phyloP scores from a whole-genome alignment of 768 basidiomycete genomes.

The Wakefieldia striispora region DNA sequence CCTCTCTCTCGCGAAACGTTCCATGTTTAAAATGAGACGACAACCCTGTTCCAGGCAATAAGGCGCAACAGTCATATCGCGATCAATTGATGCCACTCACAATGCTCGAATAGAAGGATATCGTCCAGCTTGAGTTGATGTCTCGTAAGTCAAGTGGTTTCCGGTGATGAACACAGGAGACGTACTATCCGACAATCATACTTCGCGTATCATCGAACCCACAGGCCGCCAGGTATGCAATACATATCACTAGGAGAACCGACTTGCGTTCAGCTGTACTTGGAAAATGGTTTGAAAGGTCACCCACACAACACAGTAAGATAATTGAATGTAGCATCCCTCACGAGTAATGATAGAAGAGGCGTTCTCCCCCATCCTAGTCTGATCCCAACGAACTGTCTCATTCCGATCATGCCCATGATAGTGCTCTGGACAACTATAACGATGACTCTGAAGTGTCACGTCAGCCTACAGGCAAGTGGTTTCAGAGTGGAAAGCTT shows the following conservation, averaged over 20 bases:
- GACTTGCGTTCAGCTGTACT: neutral
- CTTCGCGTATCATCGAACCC: neutral
- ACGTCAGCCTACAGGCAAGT: neutral
- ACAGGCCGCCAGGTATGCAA: neutral
- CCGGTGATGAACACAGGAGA: neutral
- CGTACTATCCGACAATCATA: slow-evolving; percentile 4
- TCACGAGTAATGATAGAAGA: slow-evolving; percentile 40
- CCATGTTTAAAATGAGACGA: slow-evolving; percentile 26
- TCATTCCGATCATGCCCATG: slow-evolving; percentile 37
- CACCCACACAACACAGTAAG: slow-evolving; percentile 38
- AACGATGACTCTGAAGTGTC: slow-evolving; percentile 4
- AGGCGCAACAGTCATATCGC: no score
- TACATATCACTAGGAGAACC: neutral
- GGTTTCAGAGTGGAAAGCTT: slow-evolving; percentile 13
- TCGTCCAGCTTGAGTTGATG: slow-evolving; percentile 12
- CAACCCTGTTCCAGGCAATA: slow-evolving; percentile 14
- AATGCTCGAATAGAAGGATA: slow-evolving; percentile 9
- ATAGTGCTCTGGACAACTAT: slow-evolving; percentile 37
- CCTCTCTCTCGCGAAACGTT: slow-evolving; percentile 9
- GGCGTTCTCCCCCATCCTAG: slow-evolving; percentile 43
- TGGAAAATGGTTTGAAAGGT: neutral
- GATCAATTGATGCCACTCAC: slow-evolving; percentile 12
- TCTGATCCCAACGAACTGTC: slow-evolving; percentile 35
- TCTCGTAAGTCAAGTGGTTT: neutral
- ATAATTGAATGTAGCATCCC: slow-evolving; percentile 47